Evolutionary conservation across 177 flowering plant species (phyloP), one percentile per base, ranked within the genome.

Genomic region (Tripterygium wilfordii): DNA sequence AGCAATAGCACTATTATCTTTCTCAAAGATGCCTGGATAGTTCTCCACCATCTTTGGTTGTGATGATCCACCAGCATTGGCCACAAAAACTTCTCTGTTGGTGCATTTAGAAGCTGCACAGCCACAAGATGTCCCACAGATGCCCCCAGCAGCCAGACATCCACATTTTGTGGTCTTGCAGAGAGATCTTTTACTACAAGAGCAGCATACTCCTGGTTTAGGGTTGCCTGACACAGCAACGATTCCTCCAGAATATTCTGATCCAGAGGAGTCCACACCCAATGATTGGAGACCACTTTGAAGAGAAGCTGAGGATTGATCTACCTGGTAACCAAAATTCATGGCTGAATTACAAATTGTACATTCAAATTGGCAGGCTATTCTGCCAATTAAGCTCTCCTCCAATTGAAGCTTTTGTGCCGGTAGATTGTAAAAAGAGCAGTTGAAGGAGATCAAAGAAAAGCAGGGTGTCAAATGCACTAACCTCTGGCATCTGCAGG

Each of bases 81-180:
- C 5, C 10, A 9, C 12, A 23, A 37, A 29, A 5, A 44, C 28
- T 42, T 62, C 76, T 58, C 94, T 70, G 40, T 92, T 92, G 24
- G 70, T 57, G 58, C 99, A 94, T 42, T 68, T 89, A 1, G 60
- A 36, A 3, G 63, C 43, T 16, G 47, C 24, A 56, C 99, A 94
- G 33, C 85, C 74, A 57, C 99, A 94, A 15, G 80, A 65, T 7
- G 45, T 19, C 6, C 88, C 77, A 60, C 99, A 94, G 27, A 28
- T 46, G 15, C 77, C 73, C 2, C 66, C 67, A 39, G 62, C 30
- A 17, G 71, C 73, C 36, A 85, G 75, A 57, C 99, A 94, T 49
- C 51, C 67, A 43, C 99, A 94, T 64, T 80, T 94, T 2, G 21
- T 31, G 13, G 96, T 92, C 62, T 89, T 94, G 67, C 99, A 94